These are phyloP conservation scores for Candida krabiensis DNA, from an alignment of 805 yeast species.

Conservation along the genomic window DNA sequence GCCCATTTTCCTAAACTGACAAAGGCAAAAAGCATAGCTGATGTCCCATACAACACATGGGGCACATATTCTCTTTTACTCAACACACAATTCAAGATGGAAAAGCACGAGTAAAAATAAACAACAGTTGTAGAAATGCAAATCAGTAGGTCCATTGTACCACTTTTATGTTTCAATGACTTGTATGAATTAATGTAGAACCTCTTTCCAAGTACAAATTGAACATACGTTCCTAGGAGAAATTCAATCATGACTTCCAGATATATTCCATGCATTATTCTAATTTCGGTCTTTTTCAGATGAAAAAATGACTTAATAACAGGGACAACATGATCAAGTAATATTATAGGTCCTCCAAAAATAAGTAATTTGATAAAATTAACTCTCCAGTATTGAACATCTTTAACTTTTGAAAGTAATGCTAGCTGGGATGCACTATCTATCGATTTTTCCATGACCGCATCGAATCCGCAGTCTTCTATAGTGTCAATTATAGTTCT, in stretches of 20 bases:
- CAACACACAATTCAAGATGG: conserved; percentile 53
- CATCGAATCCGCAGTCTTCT: conserved; percentile 53
- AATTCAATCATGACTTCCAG: conserved; percentile 64
- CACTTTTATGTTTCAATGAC: conserved; percentile 67
- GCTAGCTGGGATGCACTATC: conserved; percentile 71
- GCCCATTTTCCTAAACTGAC: conserved; percentile 88
- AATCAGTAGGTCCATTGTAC: conserved; percentile 91
- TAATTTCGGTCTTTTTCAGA: conserved; percentile 8
- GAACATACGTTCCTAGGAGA: conserved; percentile 56
- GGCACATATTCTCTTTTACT: conserved; percentile 52
- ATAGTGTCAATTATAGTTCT: conserved; percentile 59
- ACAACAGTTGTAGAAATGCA: conserved; percentile 80
- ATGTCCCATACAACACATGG: conserved; percentile 78
- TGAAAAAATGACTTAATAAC: conserved; percentile 28
- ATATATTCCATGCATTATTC: conserved; percentile 54
- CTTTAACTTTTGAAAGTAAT: conserved; percentile 65
- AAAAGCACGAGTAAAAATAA: conserved; percentile 66
- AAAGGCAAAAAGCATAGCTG: conserved; percentile 79
- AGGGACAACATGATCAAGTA: conserved; percentile 51
- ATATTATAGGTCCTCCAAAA: conserved; percentile 63
- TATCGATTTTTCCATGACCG: conserved; percentile 43
- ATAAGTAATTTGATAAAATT: conserved; percentile 52
- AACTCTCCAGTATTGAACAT: conserved; percentile 67
- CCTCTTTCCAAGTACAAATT: conserved; percentile 62
- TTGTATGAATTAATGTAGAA: conserved; percentile 66